Conservation (phyloP, 108 stramenopile species). For the Nannochloropsis salina region DNA sequence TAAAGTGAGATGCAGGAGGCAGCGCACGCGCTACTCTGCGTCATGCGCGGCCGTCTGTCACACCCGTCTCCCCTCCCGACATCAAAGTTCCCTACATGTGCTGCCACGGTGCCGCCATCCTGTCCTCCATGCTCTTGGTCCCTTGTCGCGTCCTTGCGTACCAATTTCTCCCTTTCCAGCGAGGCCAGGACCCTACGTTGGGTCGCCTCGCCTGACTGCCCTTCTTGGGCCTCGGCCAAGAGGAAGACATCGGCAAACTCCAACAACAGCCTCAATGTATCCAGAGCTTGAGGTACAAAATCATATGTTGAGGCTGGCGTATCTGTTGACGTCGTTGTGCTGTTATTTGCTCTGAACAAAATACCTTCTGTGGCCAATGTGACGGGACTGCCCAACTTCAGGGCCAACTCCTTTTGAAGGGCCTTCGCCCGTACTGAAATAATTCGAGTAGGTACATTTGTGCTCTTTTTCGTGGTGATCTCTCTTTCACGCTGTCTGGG, state of each 20-base stretch:
- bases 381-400: neutral
- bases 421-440: neutral
- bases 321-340: neutral
- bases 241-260: slow-evolving; percentile 18
- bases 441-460: neutral
- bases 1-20: neutral
- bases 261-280: neutral
- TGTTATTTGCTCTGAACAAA: neutral
- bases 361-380: neutral
- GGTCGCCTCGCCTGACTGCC: neutral
- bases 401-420: neutral
- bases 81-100: neutral
- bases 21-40: no score
- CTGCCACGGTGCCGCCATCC: neutral
- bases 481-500: neutral
- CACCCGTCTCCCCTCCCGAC: neutral
- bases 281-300: neutral
- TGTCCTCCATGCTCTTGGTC: neutral
- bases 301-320: neutral
- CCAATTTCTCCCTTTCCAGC: neutral
- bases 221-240: neutral
- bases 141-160: neutral
- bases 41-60: neutral
- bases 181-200: neutral
- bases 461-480: neutral